Evolutionary conservation across 345 rosid genomes (phyloP), one percentile per base, ranked within the genome.

Genomic region (Gossypium bickii): DNA sequence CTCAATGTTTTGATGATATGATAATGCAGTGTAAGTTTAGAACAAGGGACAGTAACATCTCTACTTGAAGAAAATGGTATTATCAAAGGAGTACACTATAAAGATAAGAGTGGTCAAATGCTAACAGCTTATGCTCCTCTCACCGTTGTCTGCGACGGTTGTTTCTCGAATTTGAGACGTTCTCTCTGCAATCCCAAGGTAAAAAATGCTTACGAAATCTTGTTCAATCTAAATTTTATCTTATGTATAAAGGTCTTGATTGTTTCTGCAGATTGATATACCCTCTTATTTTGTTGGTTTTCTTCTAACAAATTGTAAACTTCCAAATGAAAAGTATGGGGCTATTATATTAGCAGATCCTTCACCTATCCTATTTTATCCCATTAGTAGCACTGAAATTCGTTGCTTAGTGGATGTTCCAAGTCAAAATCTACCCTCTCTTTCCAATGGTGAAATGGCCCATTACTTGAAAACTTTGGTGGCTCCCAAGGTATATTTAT

Each of bases 371-470:
- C 49, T 88, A 27, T 74, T 84, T 56, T 90, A 87, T 67, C 86
- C 91, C 20, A 89, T 89, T 29, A 80, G 93, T 67, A 89, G 91
- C 71, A 76, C 77, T 0, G 56, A 52, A 52, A 52, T 52, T 15
- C 56, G 56, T 3, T 52, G 56, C 20, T 17, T 16, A 20, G 59
- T 55, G 0, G 59, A 55, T 55, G 59, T 55, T 55, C 59, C 60
- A 3, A 87, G 89, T 53, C 88, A 82, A 71, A 89, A 85, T 57
- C 13, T 89, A 6, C 94, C 89, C 57, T 89, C 94, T 25, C 78
- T 91, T 62, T 85, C 89, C 7, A 82, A 81, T 20, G 98, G 94
- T 2, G 92, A 88, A 76, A 88, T 93, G 92, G 80, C 89, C 2
- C 76, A 75, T n/a, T 93, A 86, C 74, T 67, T 93, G 13, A 56